These are phyloP conservation scores for Phellinidium pouzarii DNA, from an alignment of 1,284 basidiomycete genomes.

Conservation along the genomic window DNA sequence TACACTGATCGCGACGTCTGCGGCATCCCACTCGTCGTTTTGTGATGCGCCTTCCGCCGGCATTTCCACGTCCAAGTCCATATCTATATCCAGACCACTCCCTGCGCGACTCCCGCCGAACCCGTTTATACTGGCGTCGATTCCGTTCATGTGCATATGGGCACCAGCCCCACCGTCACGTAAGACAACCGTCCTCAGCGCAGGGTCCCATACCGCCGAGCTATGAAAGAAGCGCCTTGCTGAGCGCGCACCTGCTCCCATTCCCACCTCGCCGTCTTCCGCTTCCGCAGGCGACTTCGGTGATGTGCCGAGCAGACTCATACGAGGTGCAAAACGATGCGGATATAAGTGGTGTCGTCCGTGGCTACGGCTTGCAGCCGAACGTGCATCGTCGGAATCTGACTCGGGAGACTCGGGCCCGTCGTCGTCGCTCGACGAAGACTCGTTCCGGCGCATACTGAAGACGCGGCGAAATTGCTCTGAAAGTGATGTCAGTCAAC, in stretches of 20 bases:
- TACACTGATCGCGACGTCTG: slow-evolving; percentile 7
- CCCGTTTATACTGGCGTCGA: not conserved
- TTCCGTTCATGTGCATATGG: not conserved
- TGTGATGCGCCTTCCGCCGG: not conserved
- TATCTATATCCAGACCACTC: slow-evolving; percentile 1
- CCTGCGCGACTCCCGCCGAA: not conserved
- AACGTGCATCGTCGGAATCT: slow-evolving; percentile 43
- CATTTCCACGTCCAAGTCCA: slow-evolving; percentile 11
- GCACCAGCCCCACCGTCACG: slow-evolving; percentile 3
- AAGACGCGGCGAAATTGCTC: slow-evolving; percentile 62
- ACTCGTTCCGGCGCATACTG: slow-evolving; percentile 47
- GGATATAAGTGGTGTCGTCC: slow-evolving; percentile 28
- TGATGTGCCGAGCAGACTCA: slow-evolving; percentile 61
- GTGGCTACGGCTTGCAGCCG: slow-evolving; percentile 32
- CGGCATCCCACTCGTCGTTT: slow-evolving; percentile 4
- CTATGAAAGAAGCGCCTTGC: slow-evolving; percentile 57
- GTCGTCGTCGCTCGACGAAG: slow-evolving; percentile 31
- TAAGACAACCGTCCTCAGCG: slow-evolving; percentile 16
- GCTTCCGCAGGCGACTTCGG: slow-evolving; percentile 28
- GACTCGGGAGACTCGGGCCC: slow-evolving; percentile 38
- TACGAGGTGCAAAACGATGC: slow-evolving; percentile 40
- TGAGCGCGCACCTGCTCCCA: slow-evolving; percentile 18
- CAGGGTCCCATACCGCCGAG: slow-evolving; percentile 34
- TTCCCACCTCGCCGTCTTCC: slow-evolving; percentile 16
- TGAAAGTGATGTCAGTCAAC: slow-evolving; percentile 24